Evolutionary conservation across 2,329 filamentous ascomycete genomes (phyloP).

Genomic region (Cladophialophora exuberans): DNA sequence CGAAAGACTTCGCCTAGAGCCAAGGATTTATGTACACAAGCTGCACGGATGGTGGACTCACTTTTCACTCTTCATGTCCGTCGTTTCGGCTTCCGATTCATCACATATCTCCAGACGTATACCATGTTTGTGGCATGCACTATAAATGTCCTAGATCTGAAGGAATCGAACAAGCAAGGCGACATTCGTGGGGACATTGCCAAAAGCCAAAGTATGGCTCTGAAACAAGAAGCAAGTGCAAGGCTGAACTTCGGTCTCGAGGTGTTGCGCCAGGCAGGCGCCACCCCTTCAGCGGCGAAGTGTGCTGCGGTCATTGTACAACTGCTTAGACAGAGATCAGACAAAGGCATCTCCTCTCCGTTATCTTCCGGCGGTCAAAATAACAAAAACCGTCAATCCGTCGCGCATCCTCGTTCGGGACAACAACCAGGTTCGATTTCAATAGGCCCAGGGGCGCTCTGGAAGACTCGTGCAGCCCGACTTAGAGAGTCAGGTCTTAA

Average conservation of each 20-base stretch:
- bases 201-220: background rate
- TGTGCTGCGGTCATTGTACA: constrained; percentile 16
- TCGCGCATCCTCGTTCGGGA: too few species aligned
- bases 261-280: constrained; percentile 11
- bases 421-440: background rate
- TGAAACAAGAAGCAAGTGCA: constrained; percentile 13
- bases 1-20: constrained; percentile 19
- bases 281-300: constrained; percentile 9
- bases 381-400: too few species aligned
- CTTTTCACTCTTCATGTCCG: constrained; percentile 15
- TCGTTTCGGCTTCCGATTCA: constrained; percentile 10
- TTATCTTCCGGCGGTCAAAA: too few species aligned
- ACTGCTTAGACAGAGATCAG: constrained; percentile 8
- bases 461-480: too few species aligned
- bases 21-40: constrained; percentile 5
- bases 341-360: too few species aligned
- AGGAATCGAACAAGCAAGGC: constrained; percentile 1
- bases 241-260: constrained; percentile 12
- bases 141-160: constrained; percentile 12
- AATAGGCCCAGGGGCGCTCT: too few species aligned
- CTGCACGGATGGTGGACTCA: constrained; percentile 11
- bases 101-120: constrained; percentile 15
- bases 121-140: constrained; percentile 20
- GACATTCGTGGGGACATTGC: background rate
- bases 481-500: too few species aligned